Evolutionary conservation across 2,329 filamentous ascomycete genomes (phyloP).

Genomic region (Chrysosporium keratinophilum): DNA sequence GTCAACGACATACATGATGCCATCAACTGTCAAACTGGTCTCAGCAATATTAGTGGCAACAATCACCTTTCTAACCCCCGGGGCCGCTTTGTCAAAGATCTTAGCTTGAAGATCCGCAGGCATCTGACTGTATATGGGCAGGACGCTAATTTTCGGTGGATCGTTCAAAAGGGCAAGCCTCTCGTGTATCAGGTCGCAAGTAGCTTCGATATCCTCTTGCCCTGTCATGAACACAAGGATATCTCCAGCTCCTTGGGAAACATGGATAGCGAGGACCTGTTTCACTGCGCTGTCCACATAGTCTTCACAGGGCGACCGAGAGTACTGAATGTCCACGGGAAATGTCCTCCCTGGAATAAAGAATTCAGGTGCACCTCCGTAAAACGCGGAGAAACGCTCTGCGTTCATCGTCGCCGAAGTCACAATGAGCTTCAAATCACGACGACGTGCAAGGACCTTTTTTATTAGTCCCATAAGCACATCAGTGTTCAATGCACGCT

Average conservation of each 20-base stretch:
- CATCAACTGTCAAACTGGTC: constrained; percentile 93
- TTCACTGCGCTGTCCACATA: constrained; percentile 97
- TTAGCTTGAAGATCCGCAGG: constrained; percentile 94
- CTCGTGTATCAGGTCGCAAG: constrained; percentile 85
- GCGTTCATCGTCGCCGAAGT: constrained; percentile 99
- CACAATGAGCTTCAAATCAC: constrained; percentile 91
- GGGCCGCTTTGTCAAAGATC: constrained; percentile 85
- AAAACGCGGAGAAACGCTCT: constrained; percentile 91
- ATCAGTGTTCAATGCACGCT: constrained; percentile 90
- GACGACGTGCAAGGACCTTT: constrained; percentile 79
- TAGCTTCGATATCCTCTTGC: constrained; percentile 95
- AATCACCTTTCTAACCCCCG: constrained; percentile 91
- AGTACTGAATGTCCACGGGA: constrained; percentile 92
- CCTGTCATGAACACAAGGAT: constrained; percentile 99
- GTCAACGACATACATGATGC: constrained; percentile 98
- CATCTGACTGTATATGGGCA: constrained; percentile 99
- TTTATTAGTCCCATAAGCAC: constrained; percentile 97
- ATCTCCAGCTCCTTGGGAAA: constrained; percentile 84
- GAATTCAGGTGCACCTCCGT: constrained; percentile 90
- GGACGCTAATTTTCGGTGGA: constrained; percentile 82
- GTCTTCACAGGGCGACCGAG: constrained; percentile 87
- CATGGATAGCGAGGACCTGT: constrained; percentile 88
- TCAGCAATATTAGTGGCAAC: constrained; percentile 98
- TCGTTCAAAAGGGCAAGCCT: constrained; percentile 82
- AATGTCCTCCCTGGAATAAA: constrained; percentile 94